Percentiles rank a stretch among this genome's conserved stretches.
Evolutionary conservation across 2,329 filamentous ascomycete genomes (phyloP).

Genomic region (Fusarium equiseti): DNA sequence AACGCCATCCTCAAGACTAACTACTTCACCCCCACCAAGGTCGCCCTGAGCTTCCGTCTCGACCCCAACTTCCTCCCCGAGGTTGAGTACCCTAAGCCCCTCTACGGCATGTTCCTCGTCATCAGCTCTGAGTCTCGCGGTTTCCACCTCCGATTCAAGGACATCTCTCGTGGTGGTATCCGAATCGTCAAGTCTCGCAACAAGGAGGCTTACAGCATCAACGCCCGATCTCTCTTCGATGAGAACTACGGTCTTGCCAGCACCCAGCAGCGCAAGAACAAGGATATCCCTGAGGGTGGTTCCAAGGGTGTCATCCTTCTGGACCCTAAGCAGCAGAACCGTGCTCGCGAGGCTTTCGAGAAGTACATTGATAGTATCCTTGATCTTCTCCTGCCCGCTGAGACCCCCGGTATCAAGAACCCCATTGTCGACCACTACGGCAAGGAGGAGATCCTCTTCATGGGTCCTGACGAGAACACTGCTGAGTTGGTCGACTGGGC

Average conservation of each 20-base stretch:
- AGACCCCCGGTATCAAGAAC: conserved; percentile 97
- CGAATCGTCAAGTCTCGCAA: conserved; percentile 98
- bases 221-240: conserved; percentile 94
- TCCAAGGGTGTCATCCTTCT: conserved; percentile 98
- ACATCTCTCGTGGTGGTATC: conserved; percentile 96
- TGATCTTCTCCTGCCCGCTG: conserved; percentile 89
- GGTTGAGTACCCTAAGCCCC: conserved; percentile 90
- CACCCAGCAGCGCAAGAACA: conserved; percentile 99
- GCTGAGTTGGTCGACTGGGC: conserved; percentile 98
- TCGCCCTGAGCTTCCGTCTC: conserved; percentile 95
- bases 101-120: conserved; percentile 99
- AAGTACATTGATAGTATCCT: conserved; percentile 99
- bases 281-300: conserved; percentile 98
- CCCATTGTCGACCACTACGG: conserved; percentile 96
- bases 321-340: conserved; percentile 94
- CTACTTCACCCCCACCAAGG: conserved; percentile 97
- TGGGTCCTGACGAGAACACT: conserved; percentile 99
- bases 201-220: conserved; percentile 95
- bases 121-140: conserved; percentile 97
- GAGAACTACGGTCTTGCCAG: conserved; percentile 99
- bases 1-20: conserved; percentile 95
- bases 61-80: conserved; percentile 89
- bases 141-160: conserved; percentile 97
- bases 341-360: conserved; percentile 91
- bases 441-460: conserved; percentile 96